A percentile compares a stretch with the other conserved stretches of the same genome.
These are phyloP conservation scores for Postia placenta DNA, from an alignment of 768 basidiomycete species.

Conservation along the genomic window DNA sequence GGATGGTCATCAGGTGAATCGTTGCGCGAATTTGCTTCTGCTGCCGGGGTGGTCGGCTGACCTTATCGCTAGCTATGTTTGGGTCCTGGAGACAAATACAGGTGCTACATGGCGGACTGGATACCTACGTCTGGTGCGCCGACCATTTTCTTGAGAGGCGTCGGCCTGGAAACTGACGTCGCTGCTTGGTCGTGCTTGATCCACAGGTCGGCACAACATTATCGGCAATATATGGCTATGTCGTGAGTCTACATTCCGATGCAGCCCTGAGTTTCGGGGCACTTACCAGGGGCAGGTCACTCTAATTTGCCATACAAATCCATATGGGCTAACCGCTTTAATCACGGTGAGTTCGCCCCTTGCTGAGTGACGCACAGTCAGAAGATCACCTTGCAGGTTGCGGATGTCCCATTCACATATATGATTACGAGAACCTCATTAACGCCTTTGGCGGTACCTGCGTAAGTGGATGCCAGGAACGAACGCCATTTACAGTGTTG, in stretches of 20 bases:
- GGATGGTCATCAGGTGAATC: constrained; percentile 38
- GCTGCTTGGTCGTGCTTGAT: background rate
- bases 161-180: background rate
- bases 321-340: constrained; percentile 35
- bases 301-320: constrained; percentile 33
- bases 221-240: constrained; percentile 26
- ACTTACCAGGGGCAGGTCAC: constrained; percentile 23
- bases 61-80: constrained; percentile 31
- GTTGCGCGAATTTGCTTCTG: background rate
- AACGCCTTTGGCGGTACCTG: constrained; percentile 37
- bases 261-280: background rate
- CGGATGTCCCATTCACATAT: constrained; percentile 42
- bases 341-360: constrained; percentile 27
- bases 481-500: background rate
- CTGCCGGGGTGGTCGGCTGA: background rate
- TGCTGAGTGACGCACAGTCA: background rate
- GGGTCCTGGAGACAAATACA: constrained; percentile 46
- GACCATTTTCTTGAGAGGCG: background rate
- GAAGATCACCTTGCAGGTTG: constrained; percentile 22
- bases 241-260: constrained; percentile 21
- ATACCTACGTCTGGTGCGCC: constrained; percentile 36
- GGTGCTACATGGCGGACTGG: constrained; percentile 46
- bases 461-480: constrained; percentile 26
- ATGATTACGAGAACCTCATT: constrained; percentile 33
- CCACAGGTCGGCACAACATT: constrained; percentile 25